Conservation (phyloP, 2,329 filamentous ascomycete genomes). For the Penicillium griseofulvum region DNA sequence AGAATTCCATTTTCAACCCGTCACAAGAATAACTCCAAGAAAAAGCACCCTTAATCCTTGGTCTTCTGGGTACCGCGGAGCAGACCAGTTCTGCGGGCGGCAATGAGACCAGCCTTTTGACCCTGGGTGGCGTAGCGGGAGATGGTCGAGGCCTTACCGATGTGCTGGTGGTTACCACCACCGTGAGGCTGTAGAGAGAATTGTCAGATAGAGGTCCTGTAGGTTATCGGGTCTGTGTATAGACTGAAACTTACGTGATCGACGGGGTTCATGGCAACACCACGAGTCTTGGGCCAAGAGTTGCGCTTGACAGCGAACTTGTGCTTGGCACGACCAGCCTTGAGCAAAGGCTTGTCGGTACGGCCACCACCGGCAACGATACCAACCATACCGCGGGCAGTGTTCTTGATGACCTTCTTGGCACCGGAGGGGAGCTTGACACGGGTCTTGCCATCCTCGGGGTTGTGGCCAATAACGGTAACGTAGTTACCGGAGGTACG, state of each 20-base stretch:
- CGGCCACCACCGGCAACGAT: constrained; percentile 99
- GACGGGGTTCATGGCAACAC: constrained; percentile 99
- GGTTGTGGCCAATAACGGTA: constrained; percentile 96
- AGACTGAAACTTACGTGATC: constrained; percentile 67
- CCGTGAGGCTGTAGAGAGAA: constrained; percentile 65
- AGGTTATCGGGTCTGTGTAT: neutral
- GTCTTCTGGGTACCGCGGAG: constrained; percentile 99
- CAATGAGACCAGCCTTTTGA: constrained; percentile 99
- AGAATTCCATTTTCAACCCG: constrained; percentile 42
- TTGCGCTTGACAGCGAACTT: constrained; percentile 99
- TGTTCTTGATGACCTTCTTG: constrained; percentile 97
- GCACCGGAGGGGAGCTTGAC: constrained; percentile 98
- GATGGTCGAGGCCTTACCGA: constrained; percentile 99
- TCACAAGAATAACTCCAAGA: constrained; percentile 60
- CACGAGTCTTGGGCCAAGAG: constrained; percentile 99
- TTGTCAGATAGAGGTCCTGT: constrained; percentile 18
- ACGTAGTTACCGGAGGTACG: constrained; percentile 99
- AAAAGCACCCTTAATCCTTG: constrained; percentile 76
- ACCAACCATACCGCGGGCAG: constrained; percentile 95
- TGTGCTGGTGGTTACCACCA: constrained; percentile 99
- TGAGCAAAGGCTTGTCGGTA: constrained; percentile 99
- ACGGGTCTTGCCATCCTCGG: constrained; percentile 98
- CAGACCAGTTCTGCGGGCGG: constrained; percentile 98
- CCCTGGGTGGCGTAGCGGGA: constrained; percentile 94
- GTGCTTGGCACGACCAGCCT: constrained; percentile 99